These are phyloP conservation scores for Aspergillus olivimuriae DNA, from an alignment of 495 filamentous ascomycete genomes.

Conservation along the genomic window DNA sequence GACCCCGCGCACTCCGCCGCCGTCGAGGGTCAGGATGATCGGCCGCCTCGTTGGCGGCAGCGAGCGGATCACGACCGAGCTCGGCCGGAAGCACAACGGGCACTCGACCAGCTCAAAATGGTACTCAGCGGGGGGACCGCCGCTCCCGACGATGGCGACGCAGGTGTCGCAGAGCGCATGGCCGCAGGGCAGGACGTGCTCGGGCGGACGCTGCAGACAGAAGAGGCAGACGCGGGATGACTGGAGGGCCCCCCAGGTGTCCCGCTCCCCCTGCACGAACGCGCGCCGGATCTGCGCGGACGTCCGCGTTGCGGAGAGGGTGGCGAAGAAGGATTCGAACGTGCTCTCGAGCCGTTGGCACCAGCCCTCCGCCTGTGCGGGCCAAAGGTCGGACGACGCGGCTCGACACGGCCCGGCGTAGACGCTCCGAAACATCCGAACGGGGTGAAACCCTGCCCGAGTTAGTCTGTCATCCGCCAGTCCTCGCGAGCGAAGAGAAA, in stretches of 20 bases:
- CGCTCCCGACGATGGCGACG: conserved; percentile 16
- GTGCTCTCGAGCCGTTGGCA: no score
- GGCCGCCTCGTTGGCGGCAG: conserved; percentile 39
- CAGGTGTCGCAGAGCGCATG: conserved; percentile 30
- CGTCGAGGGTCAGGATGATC: conserved; percentile 51
- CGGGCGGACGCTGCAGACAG: conserved; percentile 5
- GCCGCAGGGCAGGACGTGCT: conserved; percentile 25
- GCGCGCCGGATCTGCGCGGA: background rate
- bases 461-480: no score
- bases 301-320: background rate
- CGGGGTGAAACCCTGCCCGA: no score
- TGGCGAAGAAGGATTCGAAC: no score
- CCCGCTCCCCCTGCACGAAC: background rate
- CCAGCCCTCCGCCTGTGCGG: no score
- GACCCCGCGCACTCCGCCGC: conserved; percentile 47
- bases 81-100: conserved; percentile 28
- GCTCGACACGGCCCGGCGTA: no score
- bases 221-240: background rate
- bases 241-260: background rate
- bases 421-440: no score
- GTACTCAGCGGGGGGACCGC: conserved; percentile 8
- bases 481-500: background rate
- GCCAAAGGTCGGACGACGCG: no score
- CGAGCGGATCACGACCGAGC: conserved; percentile 18
- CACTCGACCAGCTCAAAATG: conserved; percentile 18